A percentile compares a stretch with the other conserved stretches of the same genome.
Conservation (phyloP, 169 alveolate species). For the Miamiensis avidus region DNA sequence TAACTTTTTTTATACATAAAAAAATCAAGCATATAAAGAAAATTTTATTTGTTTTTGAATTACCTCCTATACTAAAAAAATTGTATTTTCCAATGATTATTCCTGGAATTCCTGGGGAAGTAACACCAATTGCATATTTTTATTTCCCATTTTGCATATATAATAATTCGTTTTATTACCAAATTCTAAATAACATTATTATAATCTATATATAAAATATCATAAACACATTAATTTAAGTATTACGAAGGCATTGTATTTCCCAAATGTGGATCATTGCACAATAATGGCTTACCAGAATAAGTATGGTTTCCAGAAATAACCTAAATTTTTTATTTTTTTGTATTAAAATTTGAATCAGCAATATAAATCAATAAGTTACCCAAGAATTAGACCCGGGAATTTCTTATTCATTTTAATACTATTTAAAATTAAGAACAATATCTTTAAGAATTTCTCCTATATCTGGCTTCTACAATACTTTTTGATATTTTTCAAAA, state of each 20-base stretch:
- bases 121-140: conserved; percentile 31
- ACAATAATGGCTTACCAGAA: conserved; percentile 73
- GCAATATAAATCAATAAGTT: too few species aligned
- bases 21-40: too few species aligned
- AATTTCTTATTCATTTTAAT: neutral
- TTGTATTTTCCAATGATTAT: conserved; percentile 63
- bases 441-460: neutral
- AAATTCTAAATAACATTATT: conserved; percentile 7
- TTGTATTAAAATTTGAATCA: too few species aligned
- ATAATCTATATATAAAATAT: too few species aligned
- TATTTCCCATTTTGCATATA: conserved; percentile 7
- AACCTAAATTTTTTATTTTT: conserved; percentile 34
- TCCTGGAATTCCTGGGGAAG: conserved; percentile 71
- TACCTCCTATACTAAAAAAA: conserved; percentile 55
- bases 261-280: conserved; percentile 81
- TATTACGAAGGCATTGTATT: conserved; percentile 55
- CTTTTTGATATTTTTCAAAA: neutral
- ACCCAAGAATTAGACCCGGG: neutral
- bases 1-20: conserved; percentile 18
- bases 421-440: neutral
- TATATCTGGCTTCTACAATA: neutral
- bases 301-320: conserved; percentile 75
- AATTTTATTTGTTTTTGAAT: too few species aligned
- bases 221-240: too few species aligned
- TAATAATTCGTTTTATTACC: conserved; percentile 52